phyloP scores from a whole-genome alignment of 1,139 yeast species.

The Meyerozyma smithsonii region DNA sequence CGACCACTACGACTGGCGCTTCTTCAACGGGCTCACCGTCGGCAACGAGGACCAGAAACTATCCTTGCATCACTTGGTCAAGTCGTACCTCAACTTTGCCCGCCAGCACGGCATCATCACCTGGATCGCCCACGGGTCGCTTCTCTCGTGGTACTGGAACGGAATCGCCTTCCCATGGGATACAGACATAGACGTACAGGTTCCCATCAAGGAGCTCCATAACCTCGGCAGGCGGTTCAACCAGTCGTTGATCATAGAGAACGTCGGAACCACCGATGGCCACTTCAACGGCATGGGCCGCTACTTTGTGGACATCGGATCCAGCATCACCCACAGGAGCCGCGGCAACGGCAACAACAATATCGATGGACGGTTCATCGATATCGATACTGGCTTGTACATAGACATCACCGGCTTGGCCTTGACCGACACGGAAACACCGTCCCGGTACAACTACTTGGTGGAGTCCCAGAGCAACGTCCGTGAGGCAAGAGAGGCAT shows the following conservation, averaged over 20 bases:
- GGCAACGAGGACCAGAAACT: conserved; percentile 25
- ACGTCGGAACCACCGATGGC: conserved; percentile 15
- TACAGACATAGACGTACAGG: conserved; percentile 21
- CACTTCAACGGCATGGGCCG: conserved; percentile 16
- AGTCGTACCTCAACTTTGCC: conserved; percentile 29
- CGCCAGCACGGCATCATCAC: conserved; percentile 25
- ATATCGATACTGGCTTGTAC: conserved; percentile 18
- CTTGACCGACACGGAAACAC: conserved; percentile 10
- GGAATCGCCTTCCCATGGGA: conserved; percentile 26
- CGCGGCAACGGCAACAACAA: conserved; percentile 18
- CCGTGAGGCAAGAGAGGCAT: neutral
- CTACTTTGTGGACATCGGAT: conserved; percentile 17
- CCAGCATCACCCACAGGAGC: conserved; percentile 14
- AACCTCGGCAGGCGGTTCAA: conserved; percentile 30
- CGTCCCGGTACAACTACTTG: conserved; percentile 11
- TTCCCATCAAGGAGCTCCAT: conserved; percentile 30
- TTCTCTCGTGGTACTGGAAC: conserved; percentile 23
- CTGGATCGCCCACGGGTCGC: conserved; percentile 41
- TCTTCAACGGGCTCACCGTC: conserved; percentile 22
- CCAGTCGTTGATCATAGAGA: conserved; percentile 18
- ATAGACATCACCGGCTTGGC: conserved; percentile 19
- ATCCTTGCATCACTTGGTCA: conserved; percentile 25
- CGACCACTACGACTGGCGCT: conserved; percentile 44
- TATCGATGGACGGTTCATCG: conserved; percentile 20
- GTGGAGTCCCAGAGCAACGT: conserved; percentile 3